Percentiles rank a stretch among this genome's conserved stretches.
Conservation (phyloP, 2,329 filamentous ascomycete genomes). For the Paracorniculantispora psalliotae region DNA sequence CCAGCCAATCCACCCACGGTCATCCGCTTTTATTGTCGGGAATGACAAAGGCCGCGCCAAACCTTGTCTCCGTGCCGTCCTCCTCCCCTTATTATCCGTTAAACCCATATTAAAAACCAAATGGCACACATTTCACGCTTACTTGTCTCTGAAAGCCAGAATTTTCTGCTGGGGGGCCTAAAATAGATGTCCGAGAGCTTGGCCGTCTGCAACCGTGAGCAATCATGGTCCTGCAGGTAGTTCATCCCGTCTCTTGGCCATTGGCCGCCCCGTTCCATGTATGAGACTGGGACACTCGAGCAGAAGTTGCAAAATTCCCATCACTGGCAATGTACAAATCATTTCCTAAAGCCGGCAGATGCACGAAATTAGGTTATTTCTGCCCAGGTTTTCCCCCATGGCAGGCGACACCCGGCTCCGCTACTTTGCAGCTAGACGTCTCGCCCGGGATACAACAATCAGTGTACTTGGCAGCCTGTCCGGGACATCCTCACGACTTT, state of each 20-base stretch:
- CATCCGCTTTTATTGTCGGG: not conserved
- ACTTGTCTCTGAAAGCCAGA: not conserved
- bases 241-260: not conserved
- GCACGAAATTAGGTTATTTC: not conserved
- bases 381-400: not conserved
- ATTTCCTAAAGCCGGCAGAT: not conserved
- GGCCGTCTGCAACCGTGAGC: not conserved
- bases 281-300: not conserved
- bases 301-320: not conserved
- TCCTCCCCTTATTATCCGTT: not conserved
- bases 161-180: not conserved
- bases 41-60: not conserved
- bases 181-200: not conserved
- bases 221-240: not conserved
- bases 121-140: not conserved
- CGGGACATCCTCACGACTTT: not conserved
- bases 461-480: not conserved
- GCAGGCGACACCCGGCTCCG: not conserved
- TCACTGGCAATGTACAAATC: not conserved
- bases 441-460: not conserved
- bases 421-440: not conserved
- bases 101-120: not conserved
- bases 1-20: not conserved
- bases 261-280: not conserved
- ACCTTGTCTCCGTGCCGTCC: not conserved